These are phyloP conservation scores for Biancaea sappan DNA, from an alignment of 306 rosid species.

Conservation along the genomic window DNA sequence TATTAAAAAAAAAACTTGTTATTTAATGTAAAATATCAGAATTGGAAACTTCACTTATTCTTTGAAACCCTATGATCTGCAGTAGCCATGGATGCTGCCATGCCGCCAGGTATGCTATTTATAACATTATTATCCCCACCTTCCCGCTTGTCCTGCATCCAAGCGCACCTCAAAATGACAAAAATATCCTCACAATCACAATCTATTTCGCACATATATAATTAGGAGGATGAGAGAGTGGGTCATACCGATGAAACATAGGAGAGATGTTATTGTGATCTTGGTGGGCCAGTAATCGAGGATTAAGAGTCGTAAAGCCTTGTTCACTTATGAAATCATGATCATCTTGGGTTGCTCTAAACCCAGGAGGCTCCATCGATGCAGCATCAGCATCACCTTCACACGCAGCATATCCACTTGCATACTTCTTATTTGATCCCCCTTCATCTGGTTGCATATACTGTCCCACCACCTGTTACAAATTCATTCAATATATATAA, in stretches of 20 bases:
- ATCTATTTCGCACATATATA: no score
- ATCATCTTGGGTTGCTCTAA: not conserved
- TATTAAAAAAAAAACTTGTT: not conserved
- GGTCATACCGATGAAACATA: constrained; percentile 10
- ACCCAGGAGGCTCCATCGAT: constrained; percentile 20
- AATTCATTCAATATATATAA: no score
- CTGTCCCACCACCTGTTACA: constrained; percentile 34
- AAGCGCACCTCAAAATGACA: not conserved
- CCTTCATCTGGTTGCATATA: constrained; percentile 5
- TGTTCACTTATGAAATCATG: constrained; percentile 36
- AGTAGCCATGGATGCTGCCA: constrained; percentile 47
- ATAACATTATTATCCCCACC: not conserved
- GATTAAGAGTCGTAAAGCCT: constrained; percentile 17
- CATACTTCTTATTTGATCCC: not conserved
- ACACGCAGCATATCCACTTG: not conserved
- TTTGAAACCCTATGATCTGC: constrained; percentile 30
- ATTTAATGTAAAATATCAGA: not conserved
- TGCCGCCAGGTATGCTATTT: constrained; percentile 43
- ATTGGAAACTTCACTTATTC: constrained; percentile 15
- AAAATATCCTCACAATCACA: not conserved
- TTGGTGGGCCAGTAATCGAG: constrained; percentile 1
- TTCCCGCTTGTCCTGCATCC: constrained; percentile 20
- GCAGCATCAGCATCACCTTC: not conserved
- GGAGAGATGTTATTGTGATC: not conserved
- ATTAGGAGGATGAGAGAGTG: no score